A percentile compares a stretch with the other conserved stretches of the same genome.
Evolutionary conservation across 371 early-diverging fungal species (phyloP).

Genomic region (Mortierella sp.): DNA sequence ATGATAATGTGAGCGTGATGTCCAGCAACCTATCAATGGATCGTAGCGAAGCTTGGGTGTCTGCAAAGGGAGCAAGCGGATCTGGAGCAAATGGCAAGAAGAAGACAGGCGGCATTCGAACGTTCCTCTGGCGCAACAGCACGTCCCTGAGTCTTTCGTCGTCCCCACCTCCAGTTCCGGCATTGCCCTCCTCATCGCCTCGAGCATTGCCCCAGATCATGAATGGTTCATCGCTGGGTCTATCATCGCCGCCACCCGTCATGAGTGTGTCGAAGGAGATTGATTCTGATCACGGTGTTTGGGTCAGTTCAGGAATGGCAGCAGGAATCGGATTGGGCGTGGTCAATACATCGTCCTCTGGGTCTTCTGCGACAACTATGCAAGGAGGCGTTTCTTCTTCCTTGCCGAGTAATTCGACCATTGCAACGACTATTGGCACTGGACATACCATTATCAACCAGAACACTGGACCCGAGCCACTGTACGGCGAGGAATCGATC

Average conservation of each 20-base stretch:
- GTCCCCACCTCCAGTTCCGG: constrained; percentile 40
- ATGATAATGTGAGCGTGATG: constrained; percentile 47
- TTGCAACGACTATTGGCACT: constrained; percentile 32
- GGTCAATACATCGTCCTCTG: neutral
- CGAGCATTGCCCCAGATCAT: constrained; percentile 38
- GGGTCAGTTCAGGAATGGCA: constrained; percentile 38
- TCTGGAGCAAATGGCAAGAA: constrained; percentile 35
- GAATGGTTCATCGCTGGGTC: constrained; percentile 37
- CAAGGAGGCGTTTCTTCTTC: constrained; percentile 23
- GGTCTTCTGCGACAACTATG: neutral
- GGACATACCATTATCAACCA: constrained; percentile 11
- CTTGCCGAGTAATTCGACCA: constrained; percentile 43
- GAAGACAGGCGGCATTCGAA: constrained; percentile 45
- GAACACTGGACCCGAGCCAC: constrained; percentile 62
- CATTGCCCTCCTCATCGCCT: constrained; percentile 34
- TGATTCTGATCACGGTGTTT: constrained; percentile 50
- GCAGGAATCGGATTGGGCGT: constrained; percentile 2
- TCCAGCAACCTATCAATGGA: constrained; percentile 50
- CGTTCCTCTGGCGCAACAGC: constrained; percentile 50
- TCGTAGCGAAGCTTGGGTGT: constrained; percentile 39
- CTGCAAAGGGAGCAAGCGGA: constrained; percentile 37
- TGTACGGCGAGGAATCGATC: constrained; percentile 92
- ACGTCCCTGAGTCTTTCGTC: constrained; percentile 30
- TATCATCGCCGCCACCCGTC: constrained; percentile 22
- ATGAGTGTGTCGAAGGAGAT: constrained; percentile 19